Conservation (phyloP, 2,329 filamentous ascomycete species). For the Neonectria hederae region DNA sequence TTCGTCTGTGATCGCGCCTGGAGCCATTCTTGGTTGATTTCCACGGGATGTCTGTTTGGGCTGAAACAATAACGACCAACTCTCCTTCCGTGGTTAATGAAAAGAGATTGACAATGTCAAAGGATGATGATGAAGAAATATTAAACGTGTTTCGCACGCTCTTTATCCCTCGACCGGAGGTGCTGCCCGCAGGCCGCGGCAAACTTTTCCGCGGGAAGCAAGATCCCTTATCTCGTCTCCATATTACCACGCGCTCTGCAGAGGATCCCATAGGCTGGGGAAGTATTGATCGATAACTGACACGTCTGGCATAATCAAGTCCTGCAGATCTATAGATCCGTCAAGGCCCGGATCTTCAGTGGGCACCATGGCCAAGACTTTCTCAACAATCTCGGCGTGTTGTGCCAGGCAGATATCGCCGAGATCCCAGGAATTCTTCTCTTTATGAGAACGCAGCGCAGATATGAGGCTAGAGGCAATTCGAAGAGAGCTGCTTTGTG, state of each 20-base stretch:
- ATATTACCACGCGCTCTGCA: conserved; percentile 46
- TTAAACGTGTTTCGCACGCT: not conserved
- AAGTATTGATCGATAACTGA: conserved; percentile 49
- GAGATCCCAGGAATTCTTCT: conserved; percentile 57
- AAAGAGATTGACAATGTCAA: not conserved
- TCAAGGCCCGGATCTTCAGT: conserved; percentile 33
- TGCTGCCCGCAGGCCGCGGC: conserved; percentile 6
- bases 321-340: conserved; percentile 34
- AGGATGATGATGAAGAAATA: not conserved
- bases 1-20: conserved; percentile 26
- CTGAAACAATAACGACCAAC: not conserved
- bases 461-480: conserved; percentile 55
- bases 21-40: conserved; percentile 35
- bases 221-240: conserved; percentile 3
- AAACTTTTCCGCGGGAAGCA: conserved; percentile 17
- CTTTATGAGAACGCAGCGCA: conserved; percentile 51
- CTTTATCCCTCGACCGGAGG: conserved; percentile 2
- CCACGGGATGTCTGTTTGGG: not conserved
- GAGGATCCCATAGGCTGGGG: conserved; percentile 49
- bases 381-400: conserved; percentile 58
- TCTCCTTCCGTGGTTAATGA: not conserved
- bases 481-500: conserved; percentile 51
- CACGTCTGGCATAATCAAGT: conserved; percentile 45
- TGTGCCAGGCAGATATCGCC: conserved; percentile 60
- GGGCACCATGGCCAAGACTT: conserved; percentile 46